phyloP scores from a whole-genome alignment of 2,329 filamentous ascomycete genomes.

The Paecilomyces sp. region DNA sequence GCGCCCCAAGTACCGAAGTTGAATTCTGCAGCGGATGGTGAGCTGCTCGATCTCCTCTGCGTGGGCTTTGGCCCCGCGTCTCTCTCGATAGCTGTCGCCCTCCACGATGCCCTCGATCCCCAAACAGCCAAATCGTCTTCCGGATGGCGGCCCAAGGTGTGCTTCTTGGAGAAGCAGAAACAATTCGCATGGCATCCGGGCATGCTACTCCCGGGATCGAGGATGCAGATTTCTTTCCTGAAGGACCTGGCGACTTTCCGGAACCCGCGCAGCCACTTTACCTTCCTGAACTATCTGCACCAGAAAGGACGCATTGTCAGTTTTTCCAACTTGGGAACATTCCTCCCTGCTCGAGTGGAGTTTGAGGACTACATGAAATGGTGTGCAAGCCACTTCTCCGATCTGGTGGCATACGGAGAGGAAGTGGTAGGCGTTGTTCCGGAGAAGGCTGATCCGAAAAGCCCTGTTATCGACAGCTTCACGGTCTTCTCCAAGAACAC shows the following conservation, averaged over 20 bases:
- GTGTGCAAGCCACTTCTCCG: constrained; percentile 74
- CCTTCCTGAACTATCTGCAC: constrained; percentile 92
- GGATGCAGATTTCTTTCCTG: constrained; percentile 97
- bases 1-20: neutral
- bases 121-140: constrained; percentile 35
- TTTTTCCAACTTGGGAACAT: constrained; percentile 86
- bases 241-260: constrained; percentile 90
- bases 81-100: constrained; percentile 78
- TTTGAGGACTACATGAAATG: constrained; percentile 95
- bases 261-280: constrained; percentile 84
- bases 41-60: constrained; percentile 78
- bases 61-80: constrained; percentile 91
- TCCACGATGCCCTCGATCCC: constrained; percentile 66
- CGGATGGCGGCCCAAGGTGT: constrained; percentile 56
- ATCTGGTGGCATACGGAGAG: constrained; percentile 66
- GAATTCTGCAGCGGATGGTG: constrained; percentile 34
- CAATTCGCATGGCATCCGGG: constrained; percentile 89
- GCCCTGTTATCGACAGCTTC: constrained; percentile 56
- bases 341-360: constrained; percentile 76
- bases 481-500: constrained; percentile 58
- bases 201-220: constrained; percentile 87
- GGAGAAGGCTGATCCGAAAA: constrained; percentile 40
- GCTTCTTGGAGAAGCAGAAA: constrained; percentile 80
- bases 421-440: constrained; percentile 69
- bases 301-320: constrained; percentile 72